Base-by-base conservation (phyloP, 192 early-diverging fungal species). In the Coemansia sp. region DNA sequence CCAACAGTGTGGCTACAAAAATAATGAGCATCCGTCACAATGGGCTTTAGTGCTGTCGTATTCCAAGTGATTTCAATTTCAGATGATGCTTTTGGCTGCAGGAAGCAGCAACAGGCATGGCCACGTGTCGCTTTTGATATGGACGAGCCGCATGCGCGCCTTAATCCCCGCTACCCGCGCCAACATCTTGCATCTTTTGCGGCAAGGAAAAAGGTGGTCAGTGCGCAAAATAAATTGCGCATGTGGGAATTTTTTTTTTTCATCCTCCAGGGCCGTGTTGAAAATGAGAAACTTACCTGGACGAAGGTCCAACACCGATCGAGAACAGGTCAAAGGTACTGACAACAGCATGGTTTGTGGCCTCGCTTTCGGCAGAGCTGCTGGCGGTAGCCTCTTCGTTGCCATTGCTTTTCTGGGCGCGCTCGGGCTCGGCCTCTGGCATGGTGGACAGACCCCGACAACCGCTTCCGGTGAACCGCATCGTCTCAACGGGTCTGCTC, bases 241-340 rank as follows among this genome's bases (percentile, higher is more conserved):
- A 57, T 57, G 55, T 57, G 33, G 55, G 33, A 57, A 33, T 41
- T 46, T 62, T 46, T 41, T 46, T 62, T 46, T 49, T 55, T 14
- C 58, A 35, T 32, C 50, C 19, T 40, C 5, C 38, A 40, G 9
- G 11, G 38, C 58, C 29, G 3, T 25, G 35, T 15, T 22, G 32
- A 45, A 25, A 38, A 50, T 48, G 42, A 57, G 29, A 22, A 29
- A 65, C 71, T 40, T 83, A 78, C 81, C 81, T 86, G 61, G 91
- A 93, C n/a, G 90, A 91, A 3, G 96, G 96, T 0, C 96, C 96
- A 38, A 98, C 88, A 25, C 96, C 96, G 67, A 98, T 95, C 14
- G 92, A 94, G 60, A 95, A 96, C 63, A 98, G 75, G 82, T 98
- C 94, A 83, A 98, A 98, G 0, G 92, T 93, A 58, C 90, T 92